phyloP scores from a whole-genome alignment of 805 yeast genomes.

The Candida awuae region DNA sequence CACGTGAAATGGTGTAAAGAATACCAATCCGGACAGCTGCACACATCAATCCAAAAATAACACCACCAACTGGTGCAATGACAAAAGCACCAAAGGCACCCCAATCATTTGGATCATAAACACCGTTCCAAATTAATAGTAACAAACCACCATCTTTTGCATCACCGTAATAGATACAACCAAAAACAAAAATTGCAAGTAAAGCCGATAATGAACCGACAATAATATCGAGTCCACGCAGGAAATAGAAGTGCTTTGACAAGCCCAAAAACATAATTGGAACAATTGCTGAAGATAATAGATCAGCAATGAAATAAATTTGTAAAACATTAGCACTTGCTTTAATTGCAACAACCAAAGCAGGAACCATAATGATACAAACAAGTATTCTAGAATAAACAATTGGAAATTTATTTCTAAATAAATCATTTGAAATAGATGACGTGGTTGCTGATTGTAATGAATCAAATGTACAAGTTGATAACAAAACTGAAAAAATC shows the following conservation, averaged over 20 bases:
- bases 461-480: slow-evolving; percentile 86
- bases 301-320: slow-evolving; percentile 84
- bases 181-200: slow-evolving; percentile 72
- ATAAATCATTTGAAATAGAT: slow-evolving; percentile 80
- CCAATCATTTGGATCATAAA: slow-evolving; percentile 76
- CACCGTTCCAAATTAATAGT: slow-evolving; percentile 68
- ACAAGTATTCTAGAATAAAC: slow-evolving; percentile 64
- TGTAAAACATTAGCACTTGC: slow-evolving; percentile 78
- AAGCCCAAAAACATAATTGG: slow-evolving; percentile 81
- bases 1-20: slow-evolving; percentile 27
- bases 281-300: slow-evolving; percentile 78
- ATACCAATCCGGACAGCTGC: slow-evolving; percentile 41
- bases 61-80: slow-evolving; percentile 78
- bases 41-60: slow-evolving; percentile 46
- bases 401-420: slow-evolving; percentile 69
- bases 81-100: slow-evolving; percentile 93
- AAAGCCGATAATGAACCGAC: slow-evolving; percentile 80
- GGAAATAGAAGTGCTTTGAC: slow-evolving; percentile 54
- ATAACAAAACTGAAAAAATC: slow-evolving; percentile 62
- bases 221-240: slow-evolving; percentile 74
- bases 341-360: slow-evolving; percentile 73
- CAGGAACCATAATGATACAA: slow-evolving; percentile 74
- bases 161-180: slow-evolving; percentile 64
- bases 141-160: slow-evolving; percentile 74
- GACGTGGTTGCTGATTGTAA: slow-evolving; percentile 85